Base-by-base conservation (phyloP, 1,284 basidiomycete species). In the Coriolopsis trogii region DNA sequence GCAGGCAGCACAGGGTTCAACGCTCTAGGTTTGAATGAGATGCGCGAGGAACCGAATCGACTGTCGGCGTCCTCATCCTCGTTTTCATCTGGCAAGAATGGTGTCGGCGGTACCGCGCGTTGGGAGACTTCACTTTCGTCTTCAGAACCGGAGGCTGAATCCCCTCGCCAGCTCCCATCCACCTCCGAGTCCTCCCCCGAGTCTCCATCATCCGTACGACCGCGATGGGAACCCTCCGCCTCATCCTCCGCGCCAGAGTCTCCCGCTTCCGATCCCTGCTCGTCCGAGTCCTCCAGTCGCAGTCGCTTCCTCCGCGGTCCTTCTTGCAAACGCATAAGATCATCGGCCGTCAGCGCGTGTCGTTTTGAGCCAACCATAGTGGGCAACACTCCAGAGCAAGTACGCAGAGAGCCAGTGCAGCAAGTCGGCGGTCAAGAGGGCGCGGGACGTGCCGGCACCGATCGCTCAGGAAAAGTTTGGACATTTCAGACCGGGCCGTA, bases 321-420 rank as follows among this genome's bases (percentile, higher is more conserved):
- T 41, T 75, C 73, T 39, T 72, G 67, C 56, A 64, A 62, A 13
- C 68, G 69, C 63, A 74, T 59, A 12, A 75, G 64, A 26, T 74
- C 73, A 33, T 75, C 73, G 6, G 65, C 63, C 3, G 70, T 70
- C 9, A 67, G 50, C 2, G 55, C 50, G 20, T 58, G 62, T 21
- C 69, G 65, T 46, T 71, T 73, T 13, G 49, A 46, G 29, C 58
- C 49, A 30, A 59, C 43, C 68, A 70, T 70, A 8, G 20, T 39
- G 30, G 15, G 18, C 28, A 28, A 34, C 4, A 18, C 3, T n/a
- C n/a, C n/a, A n/a, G 9, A 6, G 6, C 16, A 4, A 1, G 16
- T 21, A 41, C 45, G 39, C 26, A 21, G 20, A 33, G 20, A 37
- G 9, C 24, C 33, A 23, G 6, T 18, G 20, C 9, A 10, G 25